Percentiles rank a stretch among this genome's conserved stretches.
phyloP scores from a whole-genome alignment of 1,284 basidiomycete genomes.

The Malassezia pachydermatis region DNA sequence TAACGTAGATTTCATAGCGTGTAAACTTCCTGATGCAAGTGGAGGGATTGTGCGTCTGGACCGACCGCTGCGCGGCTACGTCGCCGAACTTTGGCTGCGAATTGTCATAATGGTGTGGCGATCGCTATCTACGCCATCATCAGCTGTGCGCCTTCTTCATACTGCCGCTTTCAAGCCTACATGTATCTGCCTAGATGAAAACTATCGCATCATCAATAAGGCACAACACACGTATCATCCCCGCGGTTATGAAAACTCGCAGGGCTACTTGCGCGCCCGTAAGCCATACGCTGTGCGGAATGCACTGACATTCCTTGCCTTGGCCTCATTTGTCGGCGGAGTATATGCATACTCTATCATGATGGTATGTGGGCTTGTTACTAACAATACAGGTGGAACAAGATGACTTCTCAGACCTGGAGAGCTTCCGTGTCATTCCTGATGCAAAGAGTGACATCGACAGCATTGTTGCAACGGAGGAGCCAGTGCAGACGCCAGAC shows the following conservation, averaged over 20 bases:
- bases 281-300: conserved; percentile 13
- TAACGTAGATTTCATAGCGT: too few species aligned
- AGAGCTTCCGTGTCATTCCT: conserved; percentile 13
- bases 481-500: not conserved
- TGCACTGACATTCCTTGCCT: not conserved
- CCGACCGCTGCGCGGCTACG: too few species aligned
- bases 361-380: conserved; percentile 4
- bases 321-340: conserved; percentile 5
- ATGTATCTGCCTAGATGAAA: not conserved
- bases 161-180: not conserved
- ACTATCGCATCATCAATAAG: not conserved
- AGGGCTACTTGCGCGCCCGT: conserved; percentile 11
- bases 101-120: too few species aligned
- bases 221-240: conserved; percentile 11
- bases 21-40: too few species aligned
- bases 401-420: conserved; percentile 19
- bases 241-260: conserved; percentile 2
- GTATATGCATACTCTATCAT: conserved; percentile 18
- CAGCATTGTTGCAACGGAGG: too few species aligned
- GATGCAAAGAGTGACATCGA: too few species aligned
- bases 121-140: too few species aligned
- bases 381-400: conserved; percentile 15
- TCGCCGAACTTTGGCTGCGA: too few species aligned
- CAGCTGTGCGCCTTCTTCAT: not conserved
- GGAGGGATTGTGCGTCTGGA: too few species aligned